phyloP scores from a whole-genome alignment of 371 early-diverging fungal species.

The Mucor indicus region DNA sequence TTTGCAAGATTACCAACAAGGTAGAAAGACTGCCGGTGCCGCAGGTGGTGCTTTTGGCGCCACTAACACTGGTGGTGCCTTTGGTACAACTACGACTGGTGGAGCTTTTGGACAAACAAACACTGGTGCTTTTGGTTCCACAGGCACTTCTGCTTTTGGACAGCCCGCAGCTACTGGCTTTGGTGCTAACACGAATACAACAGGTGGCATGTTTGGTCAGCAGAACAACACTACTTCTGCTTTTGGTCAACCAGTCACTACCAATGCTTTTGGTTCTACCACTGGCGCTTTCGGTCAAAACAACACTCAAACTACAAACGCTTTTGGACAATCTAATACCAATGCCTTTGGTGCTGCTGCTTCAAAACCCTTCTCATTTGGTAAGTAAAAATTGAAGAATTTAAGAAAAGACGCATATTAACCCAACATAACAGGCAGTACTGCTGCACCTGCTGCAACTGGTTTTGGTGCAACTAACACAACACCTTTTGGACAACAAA shows the following conservation, averaged over 20 bases:
- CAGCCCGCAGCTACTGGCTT: conserved; percentile 30
- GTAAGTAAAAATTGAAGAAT: conserved; percentile 8
- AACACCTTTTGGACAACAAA: conserved; percentile 32
- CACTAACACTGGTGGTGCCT: conserved; percentile 25
- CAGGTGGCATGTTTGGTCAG: conserved; percentile 17
- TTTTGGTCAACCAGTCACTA: conserved; percentile 49
- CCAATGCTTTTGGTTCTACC: conserved; percentile 23
- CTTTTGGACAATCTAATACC: conserved; percentile 31
- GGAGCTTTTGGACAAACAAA: conserved; percentile 30
- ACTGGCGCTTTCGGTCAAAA: conserved; percentile 30
- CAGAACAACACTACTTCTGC: conserved; percentile 20
- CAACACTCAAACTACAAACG: conserved; percentile 25
- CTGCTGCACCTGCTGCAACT: conserved; percentile 30
- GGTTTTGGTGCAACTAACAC: conserved; percentile 34
- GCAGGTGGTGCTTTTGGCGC: conserved; percentile 47
- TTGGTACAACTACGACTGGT: conserved; percentile 25
- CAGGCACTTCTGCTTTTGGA: conserved; percentile 33
- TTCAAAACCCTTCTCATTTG: conserved; percentile 39
- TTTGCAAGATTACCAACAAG: conserved; percentile 84
- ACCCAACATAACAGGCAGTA: background rate
- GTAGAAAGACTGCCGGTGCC: conserved; percentile 65
- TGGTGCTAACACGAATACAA: conserved; percentile 20
- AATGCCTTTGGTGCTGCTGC: conserved; percentile 33
- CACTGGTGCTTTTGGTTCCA: conserved; percentile 8
- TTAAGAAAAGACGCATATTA: no score